Percentiles rank a stretch among this genome's conserved stretches.
Conservation (phyloP, 495 filamentous ascomycete genomes). For the Parachaetomium inaequale region DNA sequence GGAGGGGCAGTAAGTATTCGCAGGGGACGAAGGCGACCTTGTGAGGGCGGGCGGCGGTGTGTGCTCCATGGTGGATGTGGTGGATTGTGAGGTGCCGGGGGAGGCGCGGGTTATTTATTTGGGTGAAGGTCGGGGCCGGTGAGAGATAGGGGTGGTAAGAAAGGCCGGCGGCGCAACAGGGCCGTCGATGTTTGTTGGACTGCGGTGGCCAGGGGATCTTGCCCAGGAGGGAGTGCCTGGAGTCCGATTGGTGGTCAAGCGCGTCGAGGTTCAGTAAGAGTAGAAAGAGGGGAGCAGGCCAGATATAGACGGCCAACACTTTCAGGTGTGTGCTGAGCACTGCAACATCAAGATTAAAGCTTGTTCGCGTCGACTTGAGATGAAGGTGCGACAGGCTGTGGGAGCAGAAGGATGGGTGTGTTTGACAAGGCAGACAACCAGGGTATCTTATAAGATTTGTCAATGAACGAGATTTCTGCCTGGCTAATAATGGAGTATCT, state of each 20-base stretch:
- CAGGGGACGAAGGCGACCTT: conserved; percentile 46
- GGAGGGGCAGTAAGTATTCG: conserved; percentile 47
- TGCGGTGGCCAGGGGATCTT: conserved; percentile 23
- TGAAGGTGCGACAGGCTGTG: conserved; percentile 29
- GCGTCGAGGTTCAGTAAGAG: conserved; percentile 19
- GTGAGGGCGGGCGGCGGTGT: conserved; percentile 49
- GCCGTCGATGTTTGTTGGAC: conserved; percentile 22
- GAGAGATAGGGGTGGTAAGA: conserved; percentile 27
- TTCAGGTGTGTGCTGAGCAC: conserved; percentile 17
- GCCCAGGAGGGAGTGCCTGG: conserved; percentile 22
- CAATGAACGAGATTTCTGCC: conserved; percentile 31
- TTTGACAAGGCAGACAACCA: conserved; percentile 30
- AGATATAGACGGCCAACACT: conserved; percentile 28
- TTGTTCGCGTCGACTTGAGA: conserved; percentile 8
- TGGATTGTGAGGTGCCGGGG: conserved; percentile 1
- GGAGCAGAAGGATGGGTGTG: conserved; percentile 23
- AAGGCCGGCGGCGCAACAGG: conserved; percentile 17
- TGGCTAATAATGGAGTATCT: conserved; percentile 35
- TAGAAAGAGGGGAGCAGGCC: conserved; percentile 24
- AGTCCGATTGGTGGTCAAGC: conserved; percentile 34
- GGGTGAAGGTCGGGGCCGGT: conserved; percentile 25
- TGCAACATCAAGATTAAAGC: conserved; percentile 12
- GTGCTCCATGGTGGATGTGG: conserved; percentile 41
- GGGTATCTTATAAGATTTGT: conserved; percentile 35
- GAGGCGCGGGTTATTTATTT: conserved; percentile 18